Evolutionary conservation across 495 filamentous ascomycete genomes (phyloP), one percentile per base, ranked within the genome.

Genomic region (Penicillium atrosanguineum): DNA sequence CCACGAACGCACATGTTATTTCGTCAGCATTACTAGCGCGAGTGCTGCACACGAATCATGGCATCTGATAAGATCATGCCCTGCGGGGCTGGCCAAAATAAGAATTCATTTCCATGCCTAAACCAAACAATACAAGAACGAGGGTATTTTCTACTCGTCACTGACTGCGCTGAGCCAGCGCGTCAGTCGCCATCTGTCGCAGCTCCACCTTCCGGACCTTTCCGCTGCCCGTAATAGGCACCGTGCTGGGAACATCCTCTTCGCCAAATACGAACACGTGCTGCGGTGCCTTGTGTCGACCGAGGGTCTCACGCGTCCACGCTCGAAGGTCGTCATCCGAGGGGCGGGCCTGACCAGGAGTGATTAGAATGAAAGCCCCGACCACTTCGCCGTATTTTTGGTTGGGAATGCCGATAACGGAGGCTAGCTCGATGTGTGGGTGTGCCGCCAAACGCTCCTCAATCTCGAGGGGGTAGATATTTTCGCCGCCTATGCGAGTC

Each of bases 381-480:
- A 87, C 85, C 0, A 84, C 83, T 67, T 89, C 86, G 36, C 85
- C 86, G 49, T 87, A 87, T 53, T 81, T 79, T 2, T 68, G 69
- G 53, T 87, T 77, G 25, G 81, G 77, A 5, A 89, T 70, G 3
- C 84, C 86, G 45, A 87, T 79, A 0, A 88, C 85, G 19, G 83
- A 73, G 1, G 85, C 84, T 4, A 78, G 61, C 0, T 69, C 52
- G 20, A 89, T 75, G 3, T 71, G 67, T 1, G 82, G 73, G 63
- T 88, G 84, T 14, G 70, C 67, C 1, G 79, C 57, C 6, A 89
- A 70, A n/a, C 84, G 74, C 60, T 85, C 82, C 69, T 89, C 86
- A 51, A 88, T 87, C 60, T 89, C 85, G 16, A 87, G 73, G 2
- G 86, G 86, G 57, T 87, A 87, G 53, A 88, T 87, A 65, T 95